Base-by-base conservation (phyloP, 805 yeast genomes). In the Metschnikowia rubicola region DNA sequence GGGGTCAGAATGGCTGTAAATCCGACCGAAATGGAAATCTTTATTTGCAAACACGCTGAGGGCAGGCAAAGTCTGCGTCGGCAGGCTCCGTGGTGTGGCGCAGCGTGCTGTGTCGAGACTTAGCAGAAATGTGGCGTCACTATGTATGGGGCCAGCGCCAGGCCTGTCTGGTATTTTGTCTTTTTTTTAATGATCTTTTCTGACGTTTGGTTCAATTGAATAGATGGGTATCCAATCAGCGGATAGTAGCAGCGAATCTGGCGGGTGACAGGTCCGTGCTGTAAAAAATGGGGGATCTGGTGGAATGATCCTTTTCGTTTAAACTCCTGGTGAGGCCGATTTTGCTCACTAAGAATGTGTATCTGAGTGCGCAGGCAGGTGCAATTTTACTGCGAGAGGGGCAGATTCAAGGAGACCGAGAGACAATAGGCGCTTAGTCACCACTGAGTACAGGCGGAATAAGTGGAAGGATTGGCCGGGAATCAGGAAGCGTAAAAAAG, bases 301-400 rank as follows among this genome's bases (percentile, higher is more conserved):
- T 21, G 21, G 39, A 30, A 9, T 17, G 38, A 4, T 44, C 39
- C 47, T 44, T 44, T 39, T 44, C 47, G 43, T 44, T 39, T 13
- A 13, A 9, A 9, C 13, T 5, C 13, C 13, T 12, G 10, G 41
- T 37, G 37, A 13, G 33, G 30, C 46, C 10, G 46, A 37, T 37
- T 37, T 37, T 43, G 46, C 46, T 43, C 46, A 33, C 46, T 19
- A 10, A 21, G 32, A 43, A 37, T 34, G 38, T 39, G 38, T 31
- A 44, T 36, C 35, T 36, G 30, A 31, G 40, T 13, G 35, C 42
- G 39, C 35, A 44, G 44, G 48, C 48, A 44, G 48, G 48, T 44
- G 48, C 44, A 44, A 44, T 44, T 39, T 30, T 38, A 38, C 47
- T 35, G 39, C 30, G 44, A 30, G 42, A 26, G 46, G 46, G 37